Evolutionary conservation across 2,329 filamentous ascomycete genomes (phyloP), one percentile per base, ranked within the genome.

Genomic region (Alternaria infectoria): DNA sequence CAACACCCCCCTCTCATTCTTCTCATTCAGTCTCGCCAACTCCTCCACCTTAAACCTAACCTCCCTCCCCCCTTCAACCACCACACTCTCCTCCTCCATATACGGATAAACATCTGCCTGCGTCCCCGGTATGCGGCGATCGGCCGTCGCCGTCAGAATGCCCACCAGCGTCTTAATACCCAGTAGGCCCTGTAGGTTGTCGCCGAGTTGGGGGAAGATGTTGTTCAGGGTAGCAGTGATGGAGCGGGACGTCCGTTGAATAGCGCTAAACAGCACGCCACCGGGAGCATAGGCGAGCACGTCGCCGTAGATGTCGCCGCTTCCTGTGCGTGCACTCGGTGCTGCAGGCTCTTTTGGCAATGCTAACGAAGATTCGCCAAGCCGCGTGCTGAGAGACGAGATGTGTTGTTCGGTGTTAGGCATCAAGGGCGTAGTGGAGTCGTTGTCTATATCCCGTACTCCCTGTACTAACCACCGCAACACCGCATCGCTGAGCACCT

Each of bases 251-350:
- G 72, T 54, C 6, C 71, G 66, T 5, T 70, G 65, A 0, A 77
- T 43, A 0, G 59, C 26, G 6, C 64, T 59, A 6, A 69, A 56
- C 4, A 79, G 15, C 15, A 47, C 45, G 40, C 77, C 77, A 1
- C 66, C 74, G 3, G 77, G 77, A 2, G 66, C 76, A 46, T 76
- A 78, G 4, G 67, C 58, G 1, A 77, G 64, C 0, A 77, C 64
- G 13, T 74, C 63, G 56, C 71, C 70, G 62, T 79, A 79, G 10
- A 79, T 69, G 13, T 80, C 78, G 12, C 78, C 78, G 28, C 70
- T 75, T 3, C 78, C 78, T 2, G 69, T 73, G 3, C 54, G 57
- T 1, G 62, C 50, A 9, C 55, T 36, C 3, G 15, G 15, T 5
- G 25, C 36, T 40, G 15, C 15, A 2, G 17, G 9, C 9, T 8